Base-by-base conservation (phyloP, 768 basidiomycete species). In the Boletus rubropictus region DNA sequence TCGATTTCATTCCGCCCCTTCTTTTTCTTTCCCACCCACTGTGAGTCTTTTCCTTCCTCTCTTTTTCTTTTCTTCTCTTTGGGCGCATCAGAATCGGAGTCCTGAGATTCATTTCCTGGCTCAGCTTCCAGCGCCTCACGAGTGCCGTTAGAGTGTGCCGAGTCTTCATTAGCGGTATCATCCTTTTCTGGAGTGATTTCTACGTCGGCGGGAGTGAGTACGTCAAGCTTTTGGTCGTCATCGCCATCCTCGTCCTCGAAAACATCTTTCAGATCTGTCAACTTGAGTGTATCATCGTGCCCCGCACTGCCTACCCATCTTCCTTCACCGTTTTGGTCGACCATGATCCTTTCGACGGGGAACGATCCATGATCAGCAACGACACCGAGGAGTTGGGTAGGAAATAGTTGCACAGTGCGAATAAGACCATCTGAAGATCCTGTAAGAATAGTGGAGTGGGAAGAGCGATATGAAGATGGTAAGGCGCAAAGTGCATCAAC, bases 251-350 rank as follows among this genome's bases (percentile, higher is more conserved):
- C 58, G 39, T 60, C 69, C 46, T 74, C 73, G 55, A 95, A 85
- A 39, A 91, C 78, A 29, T 80, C 84, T 56, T 76, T 81, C 40
- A 97, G 71, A 66, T 95, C 86, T 22, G 91, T 94, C 69, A 97
- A 68, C 60, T 84, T 85, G 54, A 96, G 60, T 7, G 78, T 73
- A 47, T 95, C 89, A 51, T 97, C 94, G 55, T 97, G 93, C 25
- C 90, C 89, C 21, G 82, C 89, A 63, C 91, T 94, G 18, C 84
- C 94, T n/a, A 92, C 77, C 90, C 93, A 96, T 70, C 82, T 83
- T 18, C 77, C 75, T 48, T 81, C 72, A 3, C 74, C 74, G 21
- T 63, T 71, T 38, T 69, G 65, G 55, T 81, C 81, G 17, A 94
- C 69, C 17, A 78, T 80, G 34, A 96, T 82, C 21, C 90, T 79